phyloP scores from a whole-genome alignment of 1,284 basidiomycete species.

The Microbotryomycetes sp. region DNA sequence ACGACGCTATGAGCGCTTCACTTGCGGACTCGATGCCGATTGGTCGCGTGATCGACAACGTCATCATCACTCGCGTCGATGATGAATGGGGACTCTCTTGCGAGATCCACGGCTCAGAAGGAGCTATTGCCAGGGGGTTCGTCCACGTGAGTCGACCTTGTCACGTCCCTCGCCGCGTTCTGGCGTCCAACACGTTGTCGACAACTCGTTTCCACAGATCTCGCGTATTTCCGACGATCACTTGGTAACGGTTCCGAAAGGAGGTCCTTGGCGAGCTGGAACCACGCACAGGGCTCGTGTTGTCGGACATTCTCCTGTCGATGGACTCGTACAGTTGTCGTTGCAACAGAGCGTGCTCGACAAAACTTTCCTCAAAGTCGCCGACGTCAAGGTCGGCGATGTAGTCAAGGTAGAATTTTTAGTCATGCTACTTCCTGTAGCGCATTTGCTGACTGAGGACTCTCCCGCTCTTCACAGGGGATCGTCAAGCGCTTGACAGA shows the following conservation, averaged over 20 bases:
- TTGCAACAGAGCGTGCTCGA: constrained; percentile 75
- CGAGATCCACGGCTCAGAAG: constrained; percentile 46
- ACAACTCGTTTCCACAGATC: constrained; percentile 54
- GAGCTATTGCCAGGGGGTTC: constrained; percentile 64
- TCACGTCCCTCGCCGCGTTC: not conserved
- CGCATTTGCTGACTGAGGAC: not conserved
- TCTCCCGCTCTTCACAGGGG: constrained; percentile 45
- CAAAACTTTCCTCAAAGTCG: constrained; percentile 78
- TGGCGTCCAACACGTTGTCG: not conserved
- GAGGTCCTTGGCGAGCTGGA: constrained; percentile 71
- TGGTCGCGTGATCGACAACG: constrained; percentile 63
- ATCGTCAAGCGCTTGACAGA: constrained; percentile 76
- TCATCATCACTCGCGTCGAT: constrained; percentile 68
- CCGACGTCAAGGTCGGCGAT: constrained; percentile 80
- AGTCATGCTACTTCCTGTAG: not conserved
- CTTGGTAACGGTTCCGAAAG: constrained; percentile 55
- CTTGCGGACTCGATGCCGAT: constrained; percentile 61
- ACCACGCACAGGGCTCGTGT: constrained; percentile 82
- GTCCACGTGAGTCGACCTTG: constrained; percentile 60
- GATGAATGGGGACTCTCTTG: constrained; percentile 73
- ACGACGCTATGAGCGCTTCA: constrained; percentile 36
- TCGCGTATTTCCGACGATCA: constrained; percentile 91
- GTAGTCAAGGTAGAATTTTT: too few relatives aligned
- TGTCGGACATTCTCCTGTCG: constrained; percentile 77
- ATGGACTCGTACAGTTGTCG: constrained; percentile 81